Conservation (phyloP, 371 early-diverging fungal genomes). For the Mortierella sp. region DNA sequence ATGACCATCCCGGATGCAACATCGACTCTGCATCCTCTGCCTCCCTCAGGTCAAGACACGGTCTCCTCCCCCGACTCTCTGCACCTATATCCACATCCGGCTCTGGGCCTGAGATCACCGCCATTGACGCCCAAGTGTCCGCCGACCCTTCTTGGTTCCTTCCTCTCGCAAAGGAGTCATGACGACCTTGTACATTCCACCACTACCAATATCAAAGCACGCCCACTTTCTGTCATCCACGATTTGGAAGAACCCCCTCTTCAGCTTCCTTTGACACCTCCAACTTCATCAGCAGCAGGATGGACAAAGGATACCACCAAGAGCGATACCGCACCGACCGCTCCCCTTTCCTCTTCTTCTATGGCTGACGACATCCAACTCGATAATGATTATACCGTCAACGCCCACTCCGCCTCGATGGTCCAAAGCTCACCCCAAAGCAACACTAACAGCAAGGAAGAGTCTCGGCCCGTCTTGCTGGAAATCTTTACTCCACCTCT, state of each 20-base stretch:
- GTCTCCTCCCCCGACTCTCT: background rate
- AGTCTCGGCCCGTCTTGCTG: slow-evolving; percentile 15
- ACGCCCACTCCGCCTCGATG: background rate
- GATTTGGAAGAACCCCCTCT: slow-evolving; percentile 31
- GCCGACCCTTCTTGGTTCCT: slow-evolving; percentile 15
- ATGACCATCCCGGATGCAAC: slow-evolving; percentile 9
- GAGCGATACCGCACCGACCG: background rate
- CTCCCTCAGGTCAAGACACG: background rate
- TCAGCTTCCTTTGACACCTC: background rate
- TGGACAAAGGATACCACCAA: background rate
- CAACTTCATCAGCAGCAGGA: background rate
- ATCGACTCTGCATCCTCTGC: background rate
- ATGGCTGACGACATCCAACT: background rate
- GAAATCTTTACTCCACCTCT: slow-evolving; percentile 15
- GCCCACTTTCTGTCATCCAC: slow-evolving; percentile 37
- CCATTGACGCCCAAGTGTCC: slow-evolving; percentile 42
- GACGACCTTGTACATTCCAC: background rate
- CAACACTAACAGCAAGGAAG: background rate
- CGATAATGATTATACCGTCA: background rate
- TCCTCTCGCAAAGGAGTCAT: slow-evolving; percentile 4
- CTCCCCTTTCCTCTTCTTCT: background rate
- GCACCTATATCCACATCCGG: background rate
- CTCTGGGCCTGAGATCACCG: slow-evolving; percentile 26
- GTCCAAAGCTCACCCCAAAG: slow-evolving; percentile 10
- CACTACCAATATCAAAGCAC: slow-evolving; percentile 8